These are phyloP conservation scores for Ilyonectria mors-panacis DNA, from an alignment of 2,329 filamentous ascomycete species.

Conservation along the genomic window DNA sequence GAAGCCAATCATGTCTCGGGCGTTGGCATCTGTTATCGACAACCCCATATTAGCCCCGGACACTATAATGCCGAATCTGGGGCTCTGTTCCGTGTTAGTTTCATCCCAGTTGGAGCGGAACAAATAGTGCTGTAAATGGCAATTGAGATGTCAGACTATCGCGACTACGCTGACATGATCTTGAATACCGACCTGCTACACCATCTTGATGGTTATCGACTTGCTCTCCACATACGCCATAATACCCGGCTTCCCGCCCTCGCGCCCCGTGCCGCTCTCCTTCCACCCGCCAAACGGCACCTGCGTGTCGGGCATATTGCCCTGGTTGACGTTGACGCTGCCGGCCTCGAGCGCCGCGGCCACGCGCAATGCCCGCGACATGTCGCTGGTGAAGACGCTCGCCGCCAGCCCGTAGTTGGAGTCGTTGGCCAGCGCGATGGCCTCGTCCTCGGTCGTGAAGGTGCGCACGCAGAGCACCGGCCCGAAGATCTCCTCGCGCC, in stretches of 20 bases:
- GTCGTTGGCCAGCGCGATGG: conserved; percentile 23
- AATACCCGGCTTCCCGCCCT: conserved; percentile 23
- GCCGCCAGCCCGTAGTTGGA: conserved; percentile 32
- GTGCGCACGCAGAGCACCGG: conserved; percentile 34
- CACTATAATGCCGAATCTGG: no score
- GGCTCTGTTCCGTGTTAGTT: no score
- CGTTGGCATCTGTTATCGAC: no score
- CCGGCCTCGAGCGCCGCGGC: conserved; percentile 68
- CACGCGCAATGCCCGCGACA: conserved; percentile 64
- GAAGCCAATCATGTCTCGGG: no score
- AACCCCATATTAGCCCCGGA: no score
- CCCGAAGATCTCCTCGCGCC: conserved; percentile 34
- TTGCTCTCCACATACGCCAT: conserved; percentile 32
- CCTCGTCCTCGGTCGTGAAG: conserved; percentile 36
- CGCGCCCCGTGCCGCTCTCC: conserved; percentile 32
- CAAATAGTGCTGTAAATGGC: no score
- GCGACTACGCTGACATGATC: no score
- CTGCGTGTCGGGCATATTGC: conserved; percentile 19
- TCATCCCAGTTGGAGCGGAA: no score
- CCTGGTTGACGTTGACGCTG: conserved; percentile 68
- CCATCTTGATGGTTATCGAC: no score
- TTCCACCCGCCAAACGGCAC: conserved; percentile 32
- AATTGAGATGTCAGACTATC: no score
- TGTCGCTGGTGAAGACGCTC: conserved; percentile 66
- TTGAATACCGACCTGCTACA: no score